Conservation (phyloP, 140 eudicot genomes). For the Oenanthe javanica region DNA sequence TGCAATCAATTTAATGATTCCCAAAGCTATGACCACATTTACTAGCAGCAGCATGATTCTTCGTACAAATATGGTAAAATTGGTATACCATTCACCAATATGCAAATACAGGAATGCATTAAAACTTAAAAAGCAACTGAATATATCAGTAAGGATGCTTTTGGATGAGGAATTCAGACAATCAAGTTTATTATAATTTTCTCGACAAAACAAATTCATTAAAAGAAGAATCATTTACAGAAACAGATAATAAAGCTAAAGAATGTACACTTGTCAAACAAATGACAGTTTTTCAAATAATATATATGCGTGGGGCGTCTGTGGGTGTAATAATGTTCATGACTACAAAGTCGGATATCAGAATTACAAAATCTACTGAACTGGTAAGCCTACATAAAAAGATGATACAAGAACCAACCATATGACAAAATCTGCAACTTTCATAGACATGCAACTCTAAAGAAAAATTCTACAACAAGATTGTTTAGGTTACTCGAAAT, state of each 20-base stretch:
- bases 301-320: neutral
- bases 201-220: neutral
- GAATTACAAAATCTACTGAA: neutral
- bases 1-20: neutral
- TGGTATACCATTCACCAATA: neutral
- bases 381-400: neutral
- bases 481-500: neutral
- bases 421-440: neutral
- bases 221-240: neutral
- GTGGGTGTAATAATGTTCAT: neutral
- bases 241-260: neutral
- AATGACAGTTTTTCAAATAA: neutral
- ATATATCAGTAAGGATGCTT: neutral
- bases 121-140: neutral
- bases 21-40: neutral
- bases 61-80: neutral
- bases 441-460: neutral
- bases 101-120: neutral
- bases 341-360: neutral
- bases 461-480: neutral
- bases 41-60: neutral
- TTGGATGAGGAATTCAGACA: neutral
- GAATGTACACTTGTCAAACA: neutral
- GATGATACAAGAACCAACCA: neutral
- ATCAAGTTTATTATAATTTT: neutral